A percentile compares a stretch with the other conserved stretches of the same genome.
Conservation (phyloP, 768 basidiomycete genomes). For the Serendipita sp. region DNA sequence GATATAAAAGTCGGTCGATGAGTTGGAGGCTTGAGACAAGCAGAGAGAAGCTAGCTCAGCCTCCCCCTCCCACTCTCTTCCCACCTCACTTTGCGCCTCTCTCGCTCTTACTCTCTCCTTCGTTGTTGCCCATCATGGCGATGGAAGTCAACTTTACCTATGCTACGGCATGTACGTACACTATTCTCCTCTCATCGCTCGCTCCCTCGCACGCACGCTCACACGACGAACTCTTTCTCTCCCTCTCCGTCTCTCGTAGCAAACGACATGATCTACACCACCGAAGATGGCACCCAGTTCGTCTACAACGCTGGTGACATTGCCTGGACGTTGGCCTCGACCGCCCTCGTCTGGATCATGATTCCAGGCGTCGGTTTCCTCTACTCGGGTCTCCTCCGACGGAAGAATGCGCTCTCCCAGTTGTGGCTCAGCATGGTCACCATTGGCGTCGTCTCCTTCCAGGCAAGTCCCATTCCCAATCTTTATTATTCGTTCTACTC, state of each 20-base stretch:
- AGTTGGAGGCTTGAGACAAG: too few relatives aligned
- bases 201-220: not conserved
- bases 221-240: not conserved
- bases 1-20: too few relatives aligned
- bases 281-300: slow-evolving; percentile 14
- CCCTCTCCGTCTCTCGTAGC: not conserved
- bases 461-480: slow-evolving; percentile 15
- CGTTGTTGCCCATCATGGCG: slow-evolving; percentile 6
- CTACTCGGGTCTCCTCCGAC: slow-evolving; percentile 78
- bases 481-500: not conserved
- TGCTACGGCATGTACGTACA: slow-evolving; percentile 10
- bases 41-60: too few relatives aligned
- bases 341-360: slow-evolving; percentile 76
- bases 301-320: slow-evolving; percentile 51
- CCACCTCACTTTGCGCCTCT: not conserved
- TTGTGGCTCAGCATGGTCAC: slow-evolving; percentile 67
- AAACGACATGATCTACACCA: not conserved
- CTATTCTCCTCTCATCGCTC: not conserved
- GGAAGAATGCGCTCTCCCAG: slow-evolving; percentile 90
- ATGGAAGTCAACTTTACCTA: not conserved
- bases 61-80: not conserved
- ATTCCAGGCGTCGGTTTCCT: slow-evolving; percentile 75
- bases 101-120: not conserved
- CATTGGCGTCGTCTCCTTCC: slow-evolving; percentile 63
- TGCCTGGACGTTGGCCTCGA: slow-evolving; percentile 54